Conservation (phyloP, 768 basidiomycete genomes). For the Termitomyces heimii region DNA sequence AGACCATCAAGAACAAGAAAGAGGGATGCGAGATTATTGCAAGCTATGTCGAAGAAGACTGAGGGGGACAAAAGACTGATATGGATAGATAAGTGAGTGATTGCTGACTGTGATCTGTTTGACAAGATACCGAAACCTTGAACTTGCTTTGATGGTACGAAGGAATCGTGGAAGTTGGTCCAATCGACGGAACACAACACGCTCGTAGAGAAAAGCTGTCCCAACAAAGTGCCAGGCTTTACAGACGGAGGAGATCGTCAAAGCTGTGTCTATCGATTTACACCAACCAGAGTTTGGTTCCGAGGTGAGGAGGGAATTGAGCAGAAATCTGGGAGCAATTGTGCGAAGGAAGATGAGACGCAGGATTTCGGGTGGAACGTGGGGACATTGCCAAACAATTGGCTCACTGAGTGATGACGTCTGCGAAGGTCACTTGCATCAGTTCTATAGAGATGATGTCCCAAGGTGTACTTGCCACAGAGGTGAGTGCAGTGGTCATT, state of each 20-base stretch:
- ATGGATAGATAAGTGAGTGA: background rate
- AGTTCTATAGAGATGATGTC: background rate
- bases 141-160: background rate
- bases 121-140: background rate
- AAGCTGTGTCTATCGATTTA: background rate
- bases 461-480: no score
- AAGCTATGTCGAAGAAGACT: background rate
- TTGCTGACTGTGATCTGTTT: background rate
- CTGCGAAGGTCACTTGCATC: background rate
- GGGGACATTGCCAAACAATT: background rate
- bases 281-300: background rate
- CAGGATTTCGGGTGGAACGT: background rate
- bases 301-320: background rate
- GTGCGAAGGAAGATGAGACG: background rate
- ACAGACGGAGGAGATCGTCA: background rate
- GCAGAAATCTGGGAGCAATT: background rate
- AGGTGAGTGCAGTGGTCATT: no score
- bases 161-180: background rate
- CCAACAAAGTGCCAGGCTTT: background rate
- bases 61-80: background rate
- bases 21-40: background rate
- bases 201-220: background rate
- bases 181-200: background rate
- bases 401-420: background rate
- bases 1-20: background rate